Base-by-base conservation (phyloP, 495 filamentous ascomycete species). In the Haplographium delicatum region DNA sequence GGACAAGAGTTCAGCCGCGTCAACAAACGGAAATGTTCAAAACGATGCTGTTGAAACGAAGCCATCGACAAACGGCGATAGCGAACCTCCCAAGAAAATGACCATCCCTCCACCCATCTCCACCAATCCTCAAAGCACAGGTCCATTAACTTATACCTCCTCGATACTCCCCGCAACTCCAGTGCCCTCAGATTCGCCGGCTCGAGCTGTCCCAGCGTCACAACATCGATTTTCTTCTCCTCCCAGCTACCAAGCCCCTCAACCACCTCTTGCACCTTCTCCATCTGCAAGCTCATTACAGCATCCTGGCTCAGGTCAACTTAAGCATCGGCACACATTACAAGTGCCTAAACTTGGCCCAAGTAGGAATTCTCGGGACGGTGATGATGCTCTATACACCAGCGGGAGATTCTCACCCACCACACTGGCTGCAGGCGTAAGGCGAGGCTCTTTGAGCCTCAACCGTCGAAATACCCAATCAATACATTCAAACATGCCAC, bases 381-480 rank as follows among this genome's bases (percentile, higher is more conserved):
- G 72, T 18, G 81, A 84, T 38, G 86, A 93, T 50, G 74, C 71
- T 20, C 79, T 79, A 1, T 82, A 76, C 40, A 76, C 80, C 20
- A 91, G 74, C 51, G 93, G 89, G 41, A 81, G 89, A 46, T 87
- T 93, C 60, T 95, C 91, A n/a, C 89, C 90, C 0, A 88, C 85
- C 0, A 54, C 61, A 3, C 40, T 66, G 26, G 57, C 66, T n/a
- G 60, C 69, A 15, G 71, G 78, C 24, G 72, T 70, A 25, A 81
- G 91, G 45, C 77, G 93, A 56, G 82, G 82, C n/a, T 98, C 93
- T 20, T 68, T 94, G 49, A 86, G 75, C 40, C 67, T 98, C 47
- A 88, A 78, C 50, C 76, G 93, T 64, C 81, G 89, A 45, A 78
- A 82, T 43, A 96, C 91, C 15, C 81, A 86, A 50, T 93, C 88